phyloP scores from a whole-genome alignment of 2,329 filamentous ascomycete genomes.

The Phaeosphaeria sp. region DNA sequence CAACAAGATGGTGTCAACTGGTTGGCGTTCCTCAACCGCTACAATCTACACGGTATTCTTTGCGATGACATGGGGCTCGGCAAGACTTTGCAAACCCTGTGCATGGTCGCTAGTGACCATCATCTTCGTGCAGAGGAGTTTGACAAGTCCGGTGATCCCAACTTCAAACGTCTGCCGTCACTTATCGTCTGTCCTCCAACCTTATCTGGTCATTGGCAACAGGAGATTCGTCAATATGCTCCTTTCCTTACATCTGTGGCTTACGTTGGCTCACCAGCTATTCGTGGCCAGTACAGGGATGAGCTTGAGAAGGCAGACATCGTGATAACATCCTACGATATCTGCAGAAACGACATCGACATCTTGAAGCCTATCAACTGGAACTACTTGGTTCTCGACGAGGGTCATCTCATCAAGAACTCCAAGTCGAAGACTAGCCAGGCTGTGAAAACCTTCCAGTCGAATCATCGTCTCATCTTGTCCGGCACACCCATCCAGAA shows the following conservation, averaged over 20 bases:
- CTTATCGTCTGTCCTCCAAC: conserved; percentile 96
- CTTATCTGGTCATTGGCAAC: conserved; percentile 96
- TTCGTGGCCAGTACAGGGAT: conserved; percentile 74
- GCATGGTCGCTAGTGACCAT: conserved; percentile 97
- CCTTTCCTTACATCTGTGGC: conserved; percentile 89
- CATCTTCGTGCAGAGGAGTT: conserved; percentile 92
- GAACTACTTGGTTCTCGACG: conserved; percentile 97
- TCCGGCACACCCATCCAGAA: conserved; percentile 98
- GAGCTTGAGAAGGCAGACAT: conserved; percentile 82
- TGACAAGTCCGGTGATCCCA: conserved; percentile 77
- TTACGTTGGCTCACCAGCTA: conserved; percentile 86
- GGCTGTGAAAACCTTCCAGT: conserved; percentile 86
- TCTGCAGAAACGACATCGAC: conserved; percentile 95
- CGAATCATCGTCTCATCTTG: conserved; percentile 93
- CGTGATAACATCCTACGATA: conserved; percentile 97
- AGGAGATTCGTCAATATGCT: conserved; percentile 94
- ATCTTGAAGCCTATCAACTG: conserved; percentile 81
- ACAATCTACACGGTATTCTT: conserved; percentile 96
- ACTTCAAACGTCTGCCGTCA: conserved; percentile 81
- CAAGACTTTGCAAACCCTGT: conserved; percentile 95
- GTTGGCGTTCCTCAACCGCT: conserved; percentile 97
- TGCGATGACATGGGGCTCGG: conserved; percentile 99
- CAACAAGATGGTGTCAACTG: conserved; percentile 99
- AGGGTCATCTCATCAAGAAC: conserved; percentile 98
- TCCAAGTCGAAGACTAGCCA: conserved; percentile 94